Evolutionary conservation across 345 rosid genomes (phyloP).

Genomic region (Stellera chamaejasme): DNA sequence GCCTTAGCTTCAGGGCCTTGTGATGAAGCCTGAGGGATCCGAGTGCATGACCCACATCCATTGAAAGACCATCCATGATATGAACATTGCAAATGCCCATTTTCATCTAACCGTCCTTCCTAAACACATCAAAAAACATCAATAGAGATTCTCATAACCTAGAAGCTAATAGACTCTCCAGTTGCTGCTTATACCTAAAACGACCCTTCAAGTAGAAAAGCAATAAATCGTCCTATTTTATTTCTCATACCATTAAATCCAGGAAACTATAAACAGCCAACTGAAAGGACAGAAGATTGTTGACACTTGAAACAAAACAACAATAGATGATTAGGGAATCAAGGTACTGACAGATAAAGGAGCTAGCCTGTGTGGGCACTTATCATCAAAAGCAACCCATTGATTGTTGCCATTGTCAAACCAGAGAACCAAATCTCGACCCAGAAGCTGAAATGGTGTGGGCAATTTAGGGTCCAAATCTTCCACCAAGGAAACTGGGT

Average conservation of each 20-base stretch:
- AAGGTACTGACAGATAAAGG: slow-evolving; percentile 66
- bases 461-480: slow-evolving; percentile 76
- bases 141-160: slow-evolving; percentile 4
- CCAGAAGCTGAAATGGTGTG: slow-evolving; percentile 90
- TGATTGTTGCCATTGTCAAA: slow-evolving; percentile 47
- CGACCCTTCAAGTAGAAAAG: too few species aligned
- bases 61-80: slow-evolving; percentile 96
- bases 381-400: slow-evolving; percentile 94
- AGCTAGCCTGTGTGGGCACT: slow-evolving; percentile 94
- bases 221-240: too few species aligned
- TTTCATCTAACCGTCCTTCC: slow-evolving; percentile 97
- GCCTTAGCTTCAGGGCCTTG: slow-evolving; percentile 98
- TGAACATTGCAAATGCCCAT: slow-evolving; percentile 94
- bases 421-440: slow-evolving; percentile 92
- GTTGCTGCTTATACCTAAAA: neutral
- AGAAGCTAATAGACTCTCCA: neutral
- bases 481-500: slow-evolving; percentile 82
- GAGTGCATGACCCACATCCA: slow-evolving; percentile 85
- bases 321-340: neutral
- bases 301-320: neutral
- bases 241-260: neutral
- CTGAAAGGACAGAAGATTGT: neutral
- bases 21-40: slow-evolving; percentile 77
- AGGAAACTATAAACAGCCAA: neutral
- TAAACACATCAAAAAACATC: slow-evolving; percentile 17